These are phyloP conservation scores for Lobosporangium transversale DNA, from an alignment of 192 early-diverging fungal genomes.

Conservation along the genomic window DNA sequence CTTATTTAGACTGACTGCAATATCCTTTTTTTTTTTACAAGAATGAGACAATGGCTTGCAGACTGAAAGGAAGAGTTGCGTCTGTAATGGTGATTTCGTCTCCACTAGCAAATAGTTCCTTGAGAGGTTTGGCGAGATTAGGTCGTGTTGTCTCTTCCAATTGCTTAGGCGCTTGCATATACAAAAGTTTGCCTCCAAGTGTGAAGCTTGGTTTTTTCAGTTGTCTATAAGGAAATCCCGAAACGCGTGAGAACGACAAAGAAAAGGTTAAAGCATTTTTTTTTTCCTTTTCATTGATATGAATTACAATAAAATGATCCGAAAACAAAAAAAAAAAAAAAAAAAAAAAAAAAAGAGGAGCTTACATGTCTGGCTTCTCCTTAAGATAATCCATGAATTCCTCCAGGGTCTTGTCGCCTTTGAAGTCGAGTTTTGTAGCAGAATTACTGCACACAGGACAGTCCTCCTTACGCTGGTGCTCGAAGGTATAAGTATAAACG, in stretches of 20 bases:
- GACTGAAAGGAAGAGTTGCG: constrained; percentile 69
- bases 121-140: constrained; percentile 80
- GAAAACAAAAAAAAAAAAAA: too few relatives aligned
- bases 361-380: constrained; percentile 78
- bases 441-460: constrained; percentile 92
- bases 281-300: too few relatives aligned
- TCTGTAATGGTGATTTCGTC: constrained; percentile 88
- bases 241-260: too few relatives aligned
- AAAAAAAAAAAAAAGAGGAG: neutral
- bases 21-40: too few relatives aligned
- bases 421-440: constrained; percentile 59
- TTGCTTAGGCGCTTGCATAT: constrained; percentile 86
- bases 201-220: constrained; percentile 86
- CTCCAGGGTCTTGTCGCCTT: constrained; percentile 68
- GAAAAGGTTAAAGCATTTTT: too few relatives aligned
- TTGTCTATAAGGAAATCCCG: constrained; percentile 63
- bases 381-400: constrained; percentile 86
- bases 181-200: constrained; percentile 67
- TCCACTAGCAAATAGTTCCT: constrained; percentile 71
- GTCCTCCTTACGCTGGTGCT: constrained; percentile 80
- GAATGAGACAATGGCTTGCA: constrained; percentile 27
- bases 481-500: constrained; percentile 91
- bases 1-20: too few relatives aligned
- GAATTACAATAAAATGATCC: too few relatives aligned
- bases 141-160: constrained; percentile 85